A percentile compares a stretch with the other conserved stretches of the same genome.
phyloP scores from a whole-genome alignment of 2,329 filamentous ascomycete species.

The Fusarium guadeloupense region DNA sequence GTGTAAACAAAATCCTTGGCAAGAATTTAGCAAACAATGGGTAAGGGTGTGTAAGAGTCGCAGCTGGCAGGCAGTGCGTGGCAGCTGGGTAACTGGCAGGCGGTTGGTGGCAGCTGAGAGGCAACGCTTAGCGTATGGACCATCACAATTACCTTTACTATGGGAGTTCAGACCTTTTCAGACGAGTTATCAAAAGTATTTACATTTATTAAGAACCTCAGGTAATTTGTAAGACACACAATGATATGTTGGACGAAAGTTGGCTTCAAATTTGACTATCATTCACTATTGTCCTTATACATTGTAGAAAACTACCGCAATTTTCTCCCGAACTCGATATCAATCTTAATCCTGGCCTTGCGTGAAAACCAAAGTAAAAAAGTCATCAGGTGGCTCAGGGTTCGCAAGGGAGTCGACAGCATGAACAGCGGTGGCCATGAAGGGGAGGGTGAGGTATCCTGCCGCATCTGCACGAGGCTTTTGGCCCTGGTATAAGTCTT shows the following conservation, averaged over 20 bases:
- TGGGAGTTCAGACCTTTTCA: no score
- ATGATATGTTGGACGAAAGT: no score
- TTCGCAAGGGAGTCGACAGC: slow-evolving; percentile 19
- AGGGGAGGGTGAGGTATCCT: slow-evolving; percentile 30
- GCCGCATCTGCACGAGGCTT: slow-evolving; percentile 23
- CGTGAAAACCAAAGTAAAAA: slow-evolving; percentile 23
- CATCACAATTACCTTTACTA: no score
- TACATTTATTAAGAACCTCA: no score
- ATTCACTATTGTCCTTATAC: no score
- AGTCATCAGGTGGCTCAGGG: slow-evolving; percentile 8
- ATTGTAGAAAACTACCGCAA: neutral
- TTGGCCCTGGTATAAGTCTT: slow-evolving; percentile 2
- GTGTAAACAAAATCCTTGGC: slow-evolving; percentile 1
- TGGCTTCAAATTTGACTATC: no score
- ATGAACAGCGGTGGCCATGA: slow-evolving; percentile 23
- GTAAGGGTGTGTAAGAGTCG: neutral
- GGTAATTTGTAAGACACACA: no score
- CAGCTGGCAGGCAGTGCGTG: neutral
- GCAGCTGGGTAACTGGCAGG: neutral
- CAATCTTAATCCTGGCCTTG: neutral
- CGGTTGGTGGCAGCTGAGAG: no score
- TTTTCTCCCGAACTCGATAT: neutral
- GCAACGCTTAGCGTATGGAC: no score
- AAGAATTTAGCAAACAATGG: neutral
- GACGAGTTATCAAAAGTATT: no score